Evolutionary conservation across 2,329 filamentous ascomycete genomes (phyloP), one percentile per base, ranked within the genome.

Genomic region (Scedosporium minutisporum): DNA sequence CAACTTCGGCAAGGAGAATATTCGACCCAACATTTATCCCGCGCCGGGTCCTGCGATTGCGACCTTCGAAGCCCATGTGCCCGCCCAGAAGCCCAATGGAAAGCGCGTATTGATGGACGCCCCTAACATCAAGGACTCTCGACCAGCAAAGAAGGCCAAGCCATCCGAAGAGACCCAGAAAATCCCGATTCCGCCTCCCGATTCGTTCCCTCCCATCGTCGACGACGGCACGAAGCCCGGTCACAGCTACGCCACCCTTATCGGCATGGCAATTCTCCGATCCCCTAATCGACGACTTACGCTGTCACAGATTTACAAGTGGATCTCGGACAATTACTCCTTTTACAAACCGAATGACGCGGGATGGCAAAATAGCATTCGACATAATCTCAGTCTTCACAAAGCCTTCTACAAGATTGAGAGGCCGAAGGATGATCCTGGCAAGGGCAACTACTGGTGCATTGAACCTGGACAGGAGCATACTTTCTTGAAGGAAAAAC

Each of bases 331-430:
- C 72, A 93, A 88, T 18, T 97, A 90, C 73, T 87, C 85, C 4
- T 97, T 93, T 76, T 99, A 97, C 78, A 87, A 85, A 68, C 84
- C 86, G 53, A 84, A 87, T 63, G 92, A 97, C 69, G 87, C 90
- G 10, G 93, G 95, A 66, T 99, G 95, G 95, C 93, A 97, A 76
- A 99, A 99, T 75, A 97, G 95, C 78, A 99, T 99, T 73, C 89
- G 95, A 41, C 95, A 99, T 76, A 99, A 99, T 69, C 85, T 99
- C 41, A 97, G 93, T 71, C 81, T 99, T 55, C 96, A 97, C 81
- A 97, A 97, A 77, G 91, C 90, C 57, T 97, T 97, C 71, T 87
- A 93, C 72, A 97, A 97, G 77, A 89, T 96, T 71, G 93, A 97
- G 74, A 85, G 95, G 64, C 92, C 93, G 63, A 97, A 97, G 80